Percentiles rank a stretch among this genome's conserved stretches.
These are phyloP conservation scores for Penicillium sp. DNA, from an alignment of 2,329 filamentous ascomycete species.

Conservation along the genomic window DNA sequence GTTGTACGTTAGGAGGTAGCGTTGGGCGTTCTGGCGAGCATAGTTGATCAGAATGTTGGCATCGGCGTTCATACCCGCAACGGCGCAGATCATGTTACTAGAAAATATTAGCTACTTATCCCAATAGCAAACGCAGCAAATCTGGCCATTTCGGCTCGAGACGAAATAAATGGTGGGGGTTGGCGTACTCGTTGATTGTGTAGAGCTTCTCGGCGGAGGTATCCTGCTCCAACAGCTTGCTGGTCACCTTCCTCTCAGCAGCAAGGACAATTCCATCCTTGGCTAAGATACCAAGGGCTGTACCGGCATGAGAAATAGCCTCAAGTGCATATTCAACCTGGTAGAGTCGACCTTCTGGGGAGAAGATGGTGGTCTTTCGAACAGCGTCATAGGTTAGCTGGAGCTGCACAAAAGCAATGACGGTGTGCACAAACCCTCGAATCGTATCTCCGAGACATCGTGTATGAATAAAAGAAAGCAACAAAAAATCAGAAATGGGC, in stretches of 20 bases:
- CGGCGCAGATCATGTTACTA: conserved; percentile 99
- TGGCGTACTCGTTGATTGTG: conserved; percentile 87
- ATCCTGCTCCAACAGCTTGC: conserved; percentile 98
- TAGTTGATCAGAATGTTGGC: conserved; percentile 99
- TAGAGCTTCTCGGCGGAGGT: conserved; percentile 99
- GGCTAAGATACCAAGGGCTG: conserved; percentile 91
- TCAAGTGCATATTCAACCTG: conserved; percentile 99
- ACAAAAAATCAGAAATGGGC: conserved; percentile 7
- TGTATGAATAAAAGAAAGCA: conserved; percentile 28
- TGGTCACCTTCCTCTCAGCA: conserved; percentile 97
- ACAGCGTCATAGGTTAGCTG: conserved; percentile 36
- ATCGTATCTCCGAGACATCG: conserved; percentile 96
- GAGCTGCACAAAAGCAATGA: conserved; percentile 26
- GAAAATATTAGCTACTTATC: conserved; percentile 13
- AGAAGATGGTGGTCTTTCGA: conserved; percentile 95
- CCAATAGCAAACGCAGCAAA: background rate
- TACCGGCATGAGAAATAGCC: conserved; percentile 97
- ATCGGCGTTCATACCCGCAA: conserved; percentile 98
- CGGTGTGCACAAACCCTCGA: conserved; percentile 67
- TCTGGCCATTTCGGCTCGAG: background rate
- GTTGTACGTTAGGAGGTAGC: conserved; percentile 98
- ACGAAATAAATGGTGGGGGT: background rate
- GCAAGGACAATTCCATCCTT: conserved; percentile 98
- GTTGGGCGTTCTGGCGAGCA: conserved; percentile 92
- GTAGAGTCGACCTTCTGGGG: conserved; percentile 94